Base-by-base conservation (phyloP, 1,284 basidiomycete genomes). In the Cryptococcus sp. region DNA sequence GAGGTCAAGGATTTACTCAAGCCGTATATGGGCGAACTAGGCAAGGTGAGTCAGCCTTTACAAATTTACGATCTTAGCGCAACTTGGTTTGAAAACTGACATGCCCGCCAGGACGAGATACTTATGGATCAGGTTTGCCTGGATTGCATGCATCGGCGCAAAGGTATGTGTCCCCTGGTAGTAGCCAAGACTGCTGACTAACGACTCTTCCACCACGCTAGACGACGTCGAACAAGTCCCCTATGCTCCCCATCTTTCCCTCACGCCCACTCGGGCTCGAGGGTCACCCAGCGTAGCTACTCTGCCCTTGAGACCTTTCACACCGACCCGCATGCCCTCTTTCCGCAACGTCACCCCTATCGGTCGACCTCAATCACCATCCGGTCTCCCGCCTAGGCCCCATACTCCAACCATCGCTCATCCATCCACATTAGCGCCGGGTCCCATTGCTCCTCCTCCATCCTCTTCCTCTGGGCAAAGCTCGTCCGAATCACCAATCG, bases 1-100 rank as follows among this genome's bases (percentile, higher is more conserved):
- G 85, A 87, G 56, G 84, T 94, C 70, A 93, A 93, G 80, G 70
- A 76, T 2, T 69, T 91, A 35, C 82, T 95, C 59, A 88, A 85
- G 74, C 82, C 83, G 35, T 85, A 84, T 42, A 89, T 88, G 69
- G 83, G 83, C 6, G 84, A 90, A 66, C 85, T 90, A 69, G 86
- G 88, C 62, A 88, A 89, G 68, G 85, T 85, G 77, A 67, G 74
- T 65, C 6, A 25, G 31, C 44, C 50, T 53, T 22, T 35, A 10
- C 1, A 40, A 27, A 41, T 40, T 46, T 40, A 35, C 19, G 19
- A 27, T 25, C 38, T 46, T 8, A 25, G n/a, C 23, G 23, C 25
- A 19, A 46, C 13, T 25, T 25, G 25, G 25, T 25, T 3, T 6
- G 6, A 25, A 6, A 35, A 46, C 57, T 59, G 41, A 53, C 38